Evolutionary conservation across 78 protist species (phyloP).

Genomic region (Cavenderia fasciculata): DNA sequence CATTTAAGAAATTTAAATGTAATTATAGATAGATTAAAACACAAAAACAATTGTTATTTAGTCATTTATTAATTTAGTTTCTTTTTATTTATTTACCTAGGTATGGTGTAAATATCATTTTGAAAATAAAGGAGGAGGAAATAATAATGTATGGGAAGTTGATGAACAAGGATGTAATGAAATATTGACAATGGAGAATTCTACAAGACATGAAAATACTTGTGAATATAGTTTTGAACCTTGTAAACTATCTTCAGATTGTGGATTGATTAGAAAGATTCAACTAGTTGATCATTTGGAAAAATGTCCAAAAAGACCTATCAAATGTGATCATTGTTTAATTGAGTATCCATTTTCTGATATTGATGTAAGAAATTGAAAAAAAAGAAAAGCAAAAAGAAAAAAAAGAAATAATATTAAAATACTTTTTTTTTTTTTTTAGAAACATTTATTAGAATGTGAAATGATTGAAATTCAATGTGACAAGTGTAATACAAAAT

Average conservation of each 20-base stretch:
- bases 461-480: slow-evolving; percentile 20
- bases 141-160: neutral
- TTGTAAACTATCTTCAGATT: slow-evolving; percentile 1
- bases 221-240: neutral
- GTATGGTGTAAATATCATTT: slow-evolving; percentile 71
- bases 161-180: slow-evolving; percentile 51
- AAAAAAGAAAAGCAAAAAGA: neutral
- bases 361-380: neutral
- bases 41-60: neutral
- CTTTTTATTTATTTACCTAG: neutral
- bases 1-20: slow-evolving; percentile 43
- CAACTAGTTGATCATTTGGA: neutral
- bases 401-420: neutral
- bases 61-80: too few relatives aligned
- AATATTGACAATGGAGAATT: neutral
- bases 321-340: neutral
- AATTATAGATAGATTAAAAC: neutral
- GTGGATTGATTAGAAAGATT: slow-evolving; percentile 17
- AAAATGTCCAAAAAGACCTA: slow-evolving; percentile 26
- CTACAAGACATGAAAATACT: neutral
- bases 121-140: neutral
- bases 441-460: slow-evolving; percentile 24
- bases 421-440: neutral
- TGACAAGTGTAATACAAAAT: neutral
- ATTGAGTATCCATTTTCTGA: neutral